Conservation (phyloP, 2,329 filamentous ascomycete genomes). For the Beauveria brongniartii region DNA sequence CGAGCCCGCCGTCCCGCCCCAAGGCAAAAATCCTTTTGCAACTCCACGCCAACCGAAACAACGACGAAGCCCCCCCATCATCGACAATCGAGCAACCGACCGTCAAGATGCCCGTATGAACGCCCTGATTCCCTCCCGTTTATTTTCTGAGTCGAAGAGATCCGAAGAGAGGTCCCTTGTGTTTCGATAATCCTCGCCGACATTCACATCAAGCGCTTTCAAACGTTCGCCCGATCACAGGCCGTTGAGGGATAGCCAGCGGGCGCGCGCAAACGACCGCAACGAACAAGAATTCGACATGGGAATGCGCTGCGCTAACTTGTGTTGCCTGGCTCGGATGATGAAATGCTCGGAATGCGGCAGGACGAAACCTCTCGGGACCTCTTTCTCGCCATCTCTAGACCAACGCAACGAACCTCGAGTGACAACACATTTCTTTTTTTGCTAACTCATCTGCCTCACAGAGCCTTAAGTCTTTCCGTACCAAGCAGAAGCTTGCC, state of each 20-base stretch:
- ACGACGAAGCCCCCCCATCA: slow-evolving; percentile 18
- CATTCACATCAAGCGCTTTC: background rate
- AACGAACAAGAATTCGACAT: background rate
- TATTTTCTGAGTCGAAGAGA: background rate
- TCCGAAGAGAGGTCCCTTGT: background rate
- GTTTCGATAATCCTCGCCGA: background rate
- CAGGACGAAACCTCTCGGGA: background rate
- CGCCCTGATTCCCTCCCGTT: slow-evolving; percentile 5
- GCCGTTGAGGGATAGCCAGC: background rate
- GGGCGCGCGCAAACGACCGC: background rate
- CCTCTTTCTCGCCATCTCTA: background rate
- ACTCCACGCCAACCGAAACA: slow-evolving; percentile 20
- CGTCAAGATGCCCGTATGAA: slow-evolving; percentile 35
- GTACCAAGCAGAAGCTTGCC: slow-evolving; percentile 99
- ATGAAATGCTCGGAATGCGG: background rate
- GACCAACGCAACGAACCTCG: background rate
- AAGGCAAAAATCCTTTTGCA: slow-evolving; percentile 25
- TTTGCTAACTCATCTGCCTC: slow-evolving; percentile 19
- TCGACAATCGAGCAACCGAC: slow-evolving; percentile 25
- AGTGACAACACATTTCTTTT: background rate
- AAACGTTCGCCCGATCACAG: background rate
- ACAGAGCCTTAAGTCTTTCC: slow-evolving; percentile 99
- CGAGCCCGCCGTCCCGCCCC: slow-evolving; percentile 15
- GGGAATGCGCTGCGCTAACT: background rate
- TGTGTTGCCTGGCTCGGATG: background rate